Evolutionary conservation across 1,284 basidiomycete genomes (phyloP), one percentile per base, ranked within the genome.

Genomic region (Gomphus bonarii): DNA sequence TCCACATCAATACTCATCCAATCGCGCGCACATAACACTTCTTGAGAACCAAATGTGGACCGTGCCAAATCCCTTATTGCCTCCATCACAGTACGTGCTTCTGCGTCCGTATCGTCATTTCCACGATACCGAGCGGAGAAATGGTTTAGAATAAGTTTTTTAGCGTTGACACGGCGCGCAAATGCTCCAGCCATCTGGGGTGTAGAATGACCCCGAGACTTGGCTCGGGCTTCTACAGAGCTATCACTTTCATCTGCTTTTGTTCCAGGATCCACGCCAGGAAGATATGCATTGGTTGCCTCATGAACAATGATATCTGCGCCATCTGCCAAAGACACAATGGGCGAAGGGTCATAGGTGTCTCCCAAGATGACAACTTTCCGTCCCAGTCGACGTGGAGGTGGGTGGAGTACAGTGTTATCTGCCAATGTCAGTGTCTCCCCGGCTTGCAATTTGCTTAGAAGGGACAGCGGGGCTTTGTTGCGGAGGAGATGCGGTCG

Each of bases 371-470:
- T 63, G 66, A 75, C 64, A 63, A 72, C 22, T 82, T 88, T 57
- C 48, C 88, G 77, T 4, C 91, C 91, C 1, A 73, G 75, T 55
- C 81, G 74, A 42, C 77, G 77, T 11, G 72, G 66, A 3, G 94
- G 92, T 0, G 92, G 91, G 20, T 79, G 70, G 11, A 97, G 73
- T 10, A 85, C 65, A 8, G 84, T 88, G 5, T 92, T 93, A 59
- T 94, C 91, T 0, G 80, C 77, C 18, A 97, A 81, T 43, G 73
- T 73, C 44, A 91, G 75, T n/a, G 75, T 76, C 61, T 80, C 78
- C 16, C 88, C 87, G 43, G 79, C 78, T 61, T 88, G 86, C 50
- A 95, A 72, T 49, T 59, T 54, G 0, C 72, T 72, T 2, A 78
- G 65, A 10, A 78, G 63, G 0, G 72, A 68, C 72, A 66, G 0